Evolutionary conservation across 768 basidiomycete species (phyloP).

Genomic region (Psilocybe tampanensis): DNA sequence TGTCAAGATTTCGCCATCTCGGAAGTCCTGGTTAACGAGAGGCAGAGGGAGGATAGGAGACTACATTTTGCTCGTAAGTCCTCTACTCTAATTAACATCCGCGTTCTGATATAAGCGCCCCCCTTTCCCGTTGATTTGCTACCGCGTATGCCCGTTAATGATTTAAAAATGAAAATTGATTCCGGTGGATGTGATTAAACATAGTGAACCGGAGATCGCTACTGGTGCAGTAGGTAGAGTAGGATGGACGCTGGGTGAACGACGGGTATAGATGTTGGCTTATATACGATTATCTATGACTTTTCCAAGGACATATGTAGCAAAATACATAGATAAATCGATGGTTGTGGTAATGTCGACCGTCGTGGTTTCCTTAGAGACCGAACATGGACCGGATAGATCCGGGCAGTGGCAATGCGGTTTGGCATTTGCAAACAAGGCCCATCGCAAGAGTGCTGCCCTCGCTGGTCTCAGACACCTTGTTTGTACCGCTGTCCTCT

Average conservation of each 20-base stretch:
- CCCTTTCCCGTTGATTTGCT: background rate
- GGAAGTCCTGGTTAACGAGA: slow-evolving; percentile 9
- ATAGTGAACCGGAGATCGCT: background rate
- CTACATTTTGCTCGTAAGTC: background rate
- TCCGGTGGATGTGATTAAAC: background rate
- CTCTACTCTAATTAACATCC: slow-evolving; percentile 3
- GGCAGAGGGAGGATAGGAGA: slow-evolving; percentile 5
- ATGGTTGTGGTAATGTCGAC: no score
- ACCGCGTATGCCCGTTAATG: slow-evolving; percentile 1
- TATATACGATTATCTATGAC: no score
- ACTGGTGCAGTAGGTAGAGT: background rate
- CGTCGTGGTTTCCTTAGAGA: slow-evolving; percentile 19
- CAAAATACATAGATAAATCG: no score
- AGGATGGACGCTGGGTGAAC: background rate
- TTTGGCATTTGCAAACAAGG: slow-evolving; percentile 22
- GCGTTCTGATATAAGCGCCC: slow-evolving; percentile 5
- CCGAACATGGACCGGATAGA: slow-evolving; percentile 22
- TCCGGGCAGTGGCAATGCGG: slow-evolving; percentile 23
- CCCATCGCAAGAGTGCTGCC: slow-evolving; percentile 16
- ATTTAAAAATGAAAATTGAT: slow-evolving; percentile 3
- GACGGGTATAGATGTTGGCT: background rate
- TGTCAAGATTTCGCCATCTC: slow-evolving; percentile 13
- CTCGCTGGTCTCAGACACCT: slow-evolving; percentile 19
- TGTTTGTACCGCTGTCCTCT: background rate
- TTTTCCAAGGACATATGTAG: no score